These are phyloP conservation scores for Podila minutissima DNA, from an alignment of 192 early-diverging fungal genomes.

Conservation along the genomic window DNA sequence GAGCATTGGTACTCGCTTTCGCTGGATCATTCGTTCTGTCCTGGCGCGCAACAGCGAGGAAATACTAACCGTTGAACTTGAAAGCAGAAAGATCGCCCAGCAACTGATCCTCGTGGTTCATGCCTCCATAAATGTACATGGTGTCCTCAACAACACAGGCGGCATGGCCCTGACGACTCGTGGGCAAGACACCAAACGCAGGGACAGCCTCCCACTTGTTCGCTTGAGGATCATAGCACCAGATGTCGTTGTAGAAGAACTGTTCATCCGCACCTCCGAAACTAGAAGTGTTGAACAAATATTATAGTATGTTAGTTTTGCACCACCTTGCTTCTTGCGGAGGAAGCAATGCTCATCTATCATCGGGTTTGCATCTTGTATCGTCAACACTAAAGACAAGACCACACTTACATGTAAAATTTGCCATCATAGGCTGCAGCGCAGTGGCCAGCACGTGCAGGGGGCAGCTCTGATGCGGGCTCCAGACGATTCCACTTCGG, in stretches of 20 bases:
- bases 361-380: no score
- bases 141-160: constrained; percentile 58
- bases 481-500: constrained; percentile 49
- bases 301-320: background rate
- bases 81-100: constrained; percentile 64
- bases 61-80: constrained; percentile 55
- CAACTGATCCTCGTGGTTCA: constrained; percentile 50
- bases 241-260: constrained; percentile 65
- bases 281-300: constrained; percentile 23
- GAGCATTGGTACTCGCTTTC: no score
- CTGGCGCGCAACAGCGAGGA: background rate
- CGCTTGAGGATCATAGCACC: constrained; percentile 59
- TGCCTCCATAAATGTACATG: constrained; percentile 67
- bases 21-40: no score
- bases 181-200: constrained; percentile 59
- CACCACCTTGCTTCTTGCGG: no score
- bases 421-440: constrained; percentile 47
- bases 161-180: constrained; percentile 54
- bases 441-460: constrained; percentile 51
- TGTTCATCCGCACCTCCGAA: constrained; percentile 65
- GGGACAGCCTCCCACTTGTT: constrained; percentile 57
- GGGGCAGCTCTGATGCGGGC: constrained; percentile 47
- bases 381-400: background rate
- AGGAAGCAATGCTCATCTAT: no score
- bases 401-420: constrained; percentile 43